Evolutionary conservation across 1,284 basidiomycete species (phyloP).

Genomic region (Athelia sp.): DNA sequence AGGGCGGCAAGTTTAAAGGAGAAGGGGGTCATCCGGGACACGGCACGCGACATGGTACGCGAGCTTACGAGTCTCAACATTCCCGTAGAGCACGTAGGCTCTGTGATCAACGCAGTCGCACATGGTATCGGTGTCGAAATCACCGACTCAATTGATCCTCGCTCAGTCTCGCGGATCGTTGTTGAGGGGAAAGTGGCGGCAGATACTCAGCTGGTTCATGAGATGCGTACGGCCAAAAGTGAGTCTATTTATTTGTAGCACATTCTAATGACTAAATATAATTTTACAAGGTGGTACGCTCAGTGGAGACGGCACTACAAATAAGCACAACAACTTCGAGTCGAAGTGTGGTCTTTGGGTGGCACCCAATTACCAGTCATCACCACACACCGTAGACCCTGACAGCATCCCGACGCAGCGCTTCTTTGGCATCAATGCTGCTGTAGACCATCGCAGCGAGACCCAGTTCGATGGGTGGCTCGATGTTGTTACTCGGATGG

Average conservation of each 20-base stretch:
- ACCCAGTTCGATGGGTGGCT: constrained; percentile 16
- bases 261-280: not conserved
- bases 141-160: not conserved
- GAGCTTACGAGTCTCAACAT: not conserved
- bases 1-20: not conserved
- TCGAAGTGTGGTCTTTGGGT: constrained; percentile 4
- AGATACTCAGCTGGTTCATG: constrained; percentile 13
- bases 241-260: not conserved
- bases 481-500: constrained; percentile 3
- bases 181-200: constrained; percentile 15
- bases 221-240: constrained; percentile 9
- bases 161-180: constrained; percentile 6
- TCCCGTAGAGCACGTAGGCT: not conserved
- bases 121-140: not conserved
- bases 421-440: constrained; percentile 13
- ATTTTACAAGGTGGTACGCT: constrained; percentile 7
- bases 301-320: constrained; percentile 20
- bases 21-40: not conserved
- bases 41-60: not conserved
- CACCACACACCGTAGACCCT: not conserved
- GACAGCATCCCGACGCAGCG: not conserved
- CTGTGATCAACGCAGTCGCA: not conserved
- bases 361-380: not conserved
- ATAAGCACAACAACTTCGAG: constrained; percentile 16
- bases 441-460: constrained; percentile 17